Conservation (phyloP, 2,329 filamentous ascomycete species). For the Capronia americana region DNA sequence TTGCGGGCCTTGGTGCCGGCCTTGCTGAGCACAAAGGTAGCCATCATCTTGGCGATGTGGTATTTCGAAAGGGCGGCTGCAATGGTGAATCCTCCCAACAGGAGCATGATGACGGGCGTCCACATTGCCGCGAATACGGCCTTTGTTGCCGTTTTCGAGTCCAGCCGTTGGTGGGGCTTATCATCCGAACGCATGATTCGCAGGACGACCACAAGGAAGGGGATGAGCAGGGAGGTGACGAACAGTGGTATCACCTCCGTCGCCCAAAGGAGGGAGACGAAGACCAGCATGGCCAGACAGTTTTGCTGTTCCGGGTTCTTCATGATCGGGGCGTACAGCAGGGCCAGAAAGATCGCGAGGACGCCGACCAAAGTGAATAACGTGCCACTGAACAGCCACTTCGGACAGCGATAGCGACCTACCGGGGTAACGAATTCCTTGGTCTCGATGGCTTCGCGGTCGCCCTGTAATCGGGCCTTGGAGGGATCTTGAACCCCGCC, state of each 20-base stretch:
- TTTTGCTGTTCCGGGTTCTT: slow-evolving; percentile 90
- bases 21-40: slow-evolving; percentile 94
- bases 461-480: slow-evolving; percentile 79
- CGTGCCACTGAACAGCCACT: slow-evolving; percentile 82
- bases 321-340: slow-evolving; percentile 83
- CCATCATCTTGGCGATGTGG: slow-evolving; percentile 96
- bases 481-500: slow-evolving; percentile 73
- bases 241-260: slow-evolving; percentile 98
- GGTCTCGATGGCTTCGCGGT: slow-evolving; percentile 66
- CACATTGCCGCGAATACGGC: slow-evolving; percentile 97
- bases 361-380: slow-evolving; percentile 77
- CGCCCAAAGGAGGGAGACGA: slow-evolving; percentile 94
- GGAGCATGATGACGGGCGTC: slow-evolving; percentile 98
- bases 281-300: slow-evolving; percentile 89
- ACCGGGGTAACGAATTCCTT: slow-evolving; percentile 80
- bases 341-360: slow-evolving; percentile 72
- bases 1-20: slow-evolving; percentile 88
- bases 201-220: slow-evolving; percentile 88
- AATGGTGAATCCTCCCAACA: slow-evolving; percentile 94
- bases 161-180: slow-evolving; percentile 71
- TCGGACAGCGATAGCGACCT: slow-evolving; percentile 75
- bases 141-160: slow-evolving; percentile 78
- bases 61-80: slow-evolving; percentile 96
- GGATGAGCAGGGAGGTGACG: slow-evolving; percentile 91
- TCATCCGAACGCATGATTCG: slow-evolving; percentile 81